These are phyloP conservation scores for Rhodamnia argentea DNA, from an alignment of 345 rosid genomes.

Conservation along the genomic window DNA sequence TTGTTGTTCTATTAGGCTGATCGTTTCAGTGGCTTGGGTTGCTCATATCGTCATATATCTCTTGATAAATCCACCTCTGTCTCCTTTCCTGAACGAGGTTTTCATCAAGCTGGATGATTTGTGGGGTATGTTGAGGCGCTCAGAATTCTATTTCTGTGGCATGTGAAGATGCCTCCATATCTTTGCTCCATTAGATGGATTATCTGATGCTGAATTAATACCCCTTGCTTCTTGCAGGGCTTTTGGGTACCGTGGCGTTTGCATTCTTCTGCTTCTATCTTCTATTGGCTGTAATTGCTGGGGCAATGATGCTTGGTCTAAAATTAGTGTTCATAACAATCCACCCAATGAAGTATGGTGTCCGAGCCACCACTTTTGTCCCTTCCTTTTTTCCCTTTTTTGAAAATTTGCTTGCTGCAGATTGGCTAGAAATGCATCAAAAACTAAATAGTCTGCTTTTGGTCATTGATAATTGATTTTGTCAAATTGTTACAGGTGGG, in stretches of 20 bases:
- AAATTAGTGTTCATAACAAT: slow-evolving; percentile 80
- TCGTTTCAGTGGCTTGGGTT: slow-evolving; percentile 93
- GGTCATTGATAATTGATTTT: slow-evolving; percentile 13
- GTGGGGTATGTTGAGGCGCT: slow-evolving; percentile 50
- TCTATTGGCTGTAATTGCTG: slow-evolving; percentile 88
- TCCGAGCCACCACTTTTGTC: slow-evolving; percentile 1
- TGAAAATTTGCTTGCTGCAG: neutral
- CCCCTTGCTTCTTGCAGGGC: slow-evolving; percentile 40
- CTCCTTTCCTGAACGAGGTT: slow-evolving; percentile 88
- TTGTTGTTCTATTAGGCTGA: slow-evolving; percentile 39
- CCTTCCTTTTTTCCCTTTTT: neutral
- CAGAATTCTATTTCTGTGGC: neutral
- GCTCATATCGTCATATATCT: slow-evolving; percentile 87
- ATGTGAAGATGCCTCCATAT: neutral
- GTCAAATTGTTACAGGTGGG: slow-evolving; percentile 65
- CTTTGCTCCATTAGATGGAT: neutral
- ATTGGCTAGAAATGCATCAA: neutral
- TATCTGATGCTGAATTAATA: neutral
- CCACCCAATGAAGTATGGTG: slow-evolving; percentile 92
- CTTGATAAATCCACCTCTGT: slow-evolving; percentile 76
- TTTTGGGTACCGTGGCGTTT: slow-evolving; percentile 89
- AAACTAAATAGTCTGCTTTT: neutral
- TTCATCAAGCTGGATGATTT: slow-evolving; percentile 91
- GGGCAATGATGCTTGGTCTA: slow-evolving; percentile 96
- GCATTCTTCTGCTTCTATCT: slow-evolving; percentile 98